Conservation (phyloP, 768 basidiomycete genomes). For the Cyathus striatus region DNA sequence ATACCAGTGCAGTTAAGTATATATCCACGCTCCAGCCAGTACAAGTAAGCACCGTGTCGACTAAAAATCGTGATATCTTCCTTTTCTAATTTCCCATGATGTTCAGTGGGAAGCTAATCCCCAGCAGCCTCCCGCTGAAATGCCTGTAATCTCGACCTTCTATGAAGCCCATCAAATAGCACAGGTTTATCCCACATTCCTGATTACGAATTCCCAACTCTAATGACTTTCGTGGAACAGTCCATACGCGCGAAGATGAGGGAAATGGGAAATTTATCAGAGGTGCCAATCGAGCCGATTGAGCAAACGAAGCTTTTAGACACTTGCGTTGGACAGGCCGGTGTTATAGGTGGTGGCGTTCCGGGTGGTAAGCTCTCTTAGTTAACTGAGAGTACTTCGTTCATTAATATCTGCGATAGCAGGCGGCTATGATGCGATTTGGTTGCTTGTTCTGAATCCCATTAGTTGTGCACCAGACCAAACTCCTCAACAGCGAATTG, state of each 20-base stretch:
- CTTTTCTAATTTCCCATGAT: constrained; percentile 2
- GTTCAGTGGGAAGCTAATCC: constrained; percentile 59
- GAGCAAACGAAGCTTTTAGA: constrained; percentile 85
- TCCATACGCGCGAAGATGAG: constrained; percentile 77
- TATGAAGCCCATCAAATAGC: constrained; percentile 50
- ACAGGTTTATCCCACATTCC: constrained; percentile 39
- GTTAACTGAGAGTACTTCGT: constrained; percentile 1
- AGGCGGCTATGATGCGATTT: constrained; percentile 96
- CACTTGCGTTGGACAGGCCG: constrained; percentile 67
- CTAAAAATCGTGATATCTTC: constrained; percentile 1
- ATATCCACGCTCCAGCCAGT: constrained; percentile 55
- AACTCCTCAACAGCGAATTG: constrained; percentile 53
- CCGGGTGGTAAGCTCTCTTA: constrained; percentile 74
- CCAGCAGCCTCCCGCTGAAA: constrained; percentile 36
- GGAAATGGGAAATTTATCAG: constrained; percentile 71
- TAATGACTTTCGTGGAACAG: constrained; percentile 28
- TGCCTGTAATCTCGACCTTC: constrained; percentile 48
- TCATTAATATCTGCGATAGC: constrained; percentile 44
- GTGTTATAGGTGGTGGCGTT: constrained; percentile 91
- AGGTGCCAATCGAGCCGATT: constrained; percentile 85
- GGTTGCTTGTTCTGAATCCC: constrained; percentile 80
- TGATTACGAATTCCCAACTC: too few species aligned
- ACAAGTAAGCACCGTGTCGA: constrained; percentile 32
- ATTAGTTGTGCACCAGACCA: constrained; percentile 36
- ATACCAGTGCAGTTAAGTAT: constrained; percentile 55